Conservation (phyloP, 768 basidiomycete species). For the Leccinum imitatum region DNA sequence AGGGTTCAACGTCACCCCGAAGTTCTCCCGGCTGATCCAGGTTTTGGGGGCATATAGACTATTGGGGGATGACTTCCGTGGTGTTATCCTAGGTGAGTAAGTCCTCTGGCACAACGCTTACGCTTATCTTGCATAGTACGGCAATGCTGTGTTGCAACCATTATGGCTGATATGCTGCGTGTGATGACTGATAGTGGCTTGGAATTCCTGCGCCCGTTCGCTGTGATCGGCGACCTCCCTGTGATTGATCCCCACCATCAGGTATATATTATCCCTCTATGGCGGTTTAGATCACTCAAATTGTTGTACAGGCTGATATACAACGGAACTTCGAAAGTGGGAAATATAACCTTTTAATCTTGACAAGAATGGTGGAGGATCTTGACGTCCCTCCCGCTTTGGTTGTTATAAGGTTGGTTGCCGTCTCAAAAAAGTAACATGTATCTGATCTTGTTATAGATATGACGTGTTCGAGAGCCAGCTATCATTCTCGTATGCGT, state of each 20-base stretch:
- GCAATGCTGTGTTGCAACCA: conserved; percentile 49
- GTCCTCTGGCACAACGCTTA: conserved; percentile 38
- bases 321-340: conserved; percentile 53
- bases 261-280: conserved; percentile 21
- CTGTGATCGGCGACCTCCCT: conserved; percentile 41
- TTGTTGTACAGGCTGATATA: conserved; percentile 42
- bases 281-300: conserved; percentile 8
- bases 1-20: conserved; percentile 67
- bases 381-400: conserved; percentile 56
- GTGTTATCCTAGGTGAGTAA: conserved; percentile 61
- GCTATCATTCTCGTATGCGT: conserved; percentile 55
- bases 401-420: conserved; percentile 59
- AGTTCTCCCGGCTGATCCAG: conserved; percentile 61
- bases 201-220: conserved; percentile 54
- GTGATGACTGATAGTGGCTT: conserved; percentile 46
- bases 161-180: conserved; percentile 60
- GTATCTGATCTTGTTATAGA: conserved; percentile 34
- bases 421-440: conserved; percentile 1
- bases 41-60: conserved; percentile 54
- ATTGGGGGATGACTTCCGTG: conserved; percentile 60
- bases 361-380: conserved; percentile 59
- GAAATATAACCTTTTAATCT: conserved; percentile 61
- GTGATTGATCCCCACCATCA: conserved; percentile 34
- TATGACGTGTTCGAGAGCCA: conserved; percentile 51
- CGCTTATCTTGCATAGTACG: conserved; percentile 44